Percentiles rank a stretch among this genome's conserved stretches.
Conservation (phyloP, 148 eudicot species). For the Fagopyrum esculentum region DNA sequence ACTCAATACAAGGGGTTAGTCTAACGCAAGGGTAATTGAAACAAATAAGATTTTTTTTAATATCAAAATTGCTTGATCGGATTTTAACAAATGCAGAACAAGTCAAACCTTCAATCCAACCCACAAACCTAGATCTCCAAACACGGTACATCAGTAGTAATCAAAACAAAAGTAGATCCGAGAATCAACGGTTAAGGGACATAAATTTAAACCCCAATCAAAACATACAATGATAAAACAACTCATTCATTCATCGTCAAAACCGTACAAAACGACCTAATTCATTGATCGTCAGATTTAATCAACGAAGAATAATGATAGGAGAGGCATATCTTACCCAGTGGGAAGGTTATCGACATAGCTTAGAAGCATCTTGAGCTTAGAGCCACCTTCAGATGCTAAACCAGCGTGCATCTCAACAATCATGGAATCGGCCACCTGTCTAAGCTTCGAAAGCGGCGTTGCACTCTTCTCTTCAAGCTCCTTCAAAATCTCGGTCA, state of each 20-base stretch:
- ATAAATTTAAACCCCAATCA: not conserved
- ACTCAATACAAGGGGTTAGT: not conserved
- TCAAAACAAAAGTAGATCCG: not conserved
- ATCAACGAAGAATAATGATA: not conserved
- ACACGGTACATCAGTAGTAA: not conserved
- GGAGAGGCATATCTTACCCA: slow-evolving; percentile 31
- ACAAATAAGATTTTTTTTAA: not conserved
- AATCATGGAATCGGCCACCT: slow-evolving; percentile 77
- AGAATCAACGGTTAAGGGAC: not conserved
- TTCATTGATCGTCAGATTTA: not conserved
- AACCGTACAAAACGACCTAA: not conserved
- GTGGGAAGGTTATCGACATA: slow-evolving; percentile 78
- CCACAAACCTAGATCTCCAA: not conserved
- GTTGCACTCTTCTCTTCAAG: slow-evolving; percentile 46
- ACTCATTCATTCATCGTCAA: not conserved
- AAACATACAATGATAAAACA: not conserved
- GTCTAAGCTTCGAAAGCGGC: slow-evolving; percentile 42
- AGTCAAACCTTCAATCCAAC: not conserved
- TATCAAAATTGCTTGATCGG: not conserved
- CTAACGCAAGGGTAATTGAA: not conserved
- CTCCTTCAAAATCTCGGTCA: slow-evolving; percentile 45
- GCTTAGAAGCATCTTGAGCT: slow-evolving; percentile 84
- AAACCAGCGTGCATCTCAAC: slow-evolving; percentile 95
- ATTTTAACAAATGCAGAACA: not conserved
- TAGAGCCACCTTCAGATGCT: slow-evolving; percentile 77